phyloP scores from a whole-genome alignment of 139 green algal genomes.

The Chlorella sorokiniana region DNA sequence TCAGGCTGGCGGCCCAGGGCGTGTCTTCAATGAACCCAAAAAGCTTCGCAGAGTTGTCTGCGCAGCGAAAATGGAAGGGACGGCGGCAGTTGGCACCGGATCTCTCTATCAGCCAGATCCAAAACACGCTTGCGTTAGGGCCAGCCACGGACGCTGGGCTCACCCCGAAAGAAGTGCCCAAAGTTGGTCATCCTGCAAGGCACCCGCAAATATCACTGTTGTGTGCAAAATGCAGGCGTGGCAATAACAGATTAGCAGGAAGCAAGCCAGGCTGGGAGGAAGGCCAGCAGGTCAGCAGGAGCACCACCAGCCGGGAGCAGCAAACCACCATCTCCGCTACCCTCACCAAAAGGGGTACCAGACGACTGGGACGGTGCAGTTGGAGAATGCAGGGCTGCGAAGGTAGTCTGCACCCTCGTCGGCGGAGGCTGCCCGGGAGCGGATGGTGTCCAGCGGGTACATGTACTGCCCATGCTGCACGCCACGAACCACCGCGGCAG shows the following conservation, averaged over 20 bases:
- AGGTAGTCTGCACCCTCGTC: constrained; percentile 13
- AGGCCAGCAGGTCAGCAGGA: no score
- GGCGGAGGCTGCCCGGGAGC: background rate
- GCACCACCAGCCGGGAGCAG: background rate
- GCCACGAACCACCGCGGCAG: no score
- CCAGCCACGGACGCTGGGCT: background rate
- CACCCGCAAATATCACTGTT: no score
- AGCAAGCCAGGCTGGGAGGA: background rate
- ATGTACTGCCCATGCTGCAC: background rate
- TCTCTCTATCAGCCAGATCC: background rate
- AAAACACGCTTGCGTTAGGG: background rate
- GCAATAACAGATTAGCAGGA: no score
- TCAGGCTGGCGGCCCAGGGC: background rate
- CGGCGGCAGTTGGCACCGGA: no score
- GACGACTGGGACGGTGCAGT: constrained; percentile 3
- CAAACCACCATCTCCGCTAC: background rate
- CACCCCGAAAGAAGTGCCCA: constrained; percentile 10
- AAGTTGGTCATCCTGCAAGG: constrained; percentile 17
- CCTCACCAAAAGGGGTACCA: constrained; percentile 22
- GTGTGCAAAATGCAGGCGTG: no score
- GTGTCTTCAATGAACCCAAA: constrained; percentile 7
- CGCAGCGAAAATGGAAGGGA: no score
- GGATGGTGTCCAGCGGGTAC: constrained; percentile 4
- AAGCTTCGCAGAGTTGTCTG: constrained; percentile 20
- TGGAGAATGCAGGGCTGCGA: background rate